A percentile compares a stretch with the other conserved stretches of the same genome.
Evolutionary conservation across 345 rosid species (phyloP).

Genomic region (Limnanthes douglasii): DNA sequence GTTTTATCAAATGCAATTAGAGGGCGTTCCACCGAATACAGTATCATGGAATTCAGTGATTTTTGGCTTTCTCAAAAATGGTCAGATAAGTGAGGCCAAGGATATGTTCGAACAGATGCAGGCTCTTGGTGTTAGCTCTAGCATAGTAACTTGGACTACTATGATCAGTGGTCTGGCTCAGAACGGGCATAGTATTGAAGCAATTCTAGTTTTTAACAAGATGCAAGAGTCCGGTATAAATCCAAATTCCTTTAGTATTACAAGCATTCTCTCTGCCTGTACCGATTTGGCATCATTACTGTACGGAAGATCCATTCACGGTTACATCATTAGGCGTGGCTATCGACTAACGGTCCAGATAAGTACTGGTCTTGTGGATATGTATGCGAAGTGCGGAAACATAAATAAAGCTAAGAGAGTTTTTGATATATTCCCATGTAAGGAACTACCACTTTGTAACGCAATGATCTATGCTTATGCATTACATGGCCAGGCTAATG

Average conservation of each 20-base stretch:
- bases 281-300: constrained; percentile 20
- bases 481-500: constrained; percentile 20
- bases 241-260: constrained; percentile 30
- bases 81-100: constrained; percentile 36
- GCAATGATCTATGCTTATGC: constrained; percentile 40
- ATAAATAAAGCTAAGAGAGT: constrained; percentile 23
- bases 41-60: constrained; percentile 56
- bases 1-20: constrained; percentile 65
- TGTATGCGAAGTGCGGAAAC: constrained; percentile 64
- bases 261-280: constrained; percentile 34
- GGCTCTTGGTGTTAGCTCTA: constrained; percentile 26
- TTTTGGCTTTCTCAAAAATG: constrained; percentile 38
- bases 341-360: constrained; percentile 12
- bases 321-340: constrained; percentile 29
- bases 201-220: constrained; percentile 23
- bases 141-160: constrained; percentile 38
- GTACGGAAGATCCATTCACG: constrained; percentile 41
- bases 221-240: constrained; percentile 43
- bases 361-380: constrained; percentile 39
- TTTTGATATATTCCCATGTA: constrained; percentile 12
- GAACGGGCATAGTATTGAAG: constrained; percentile 26
- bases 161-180: constrained; percentile 43
- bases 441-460: constrained; percentile 29
- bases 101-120: constrained; percentile 52
- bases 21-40: constrained; percentile 41